A percentile compares a stretch with the other conserved stretches of the same genome.
Conservation (phyloP, 2,329 filamentous ascomycete genomes). For the Xylaria sp. region DNA sequence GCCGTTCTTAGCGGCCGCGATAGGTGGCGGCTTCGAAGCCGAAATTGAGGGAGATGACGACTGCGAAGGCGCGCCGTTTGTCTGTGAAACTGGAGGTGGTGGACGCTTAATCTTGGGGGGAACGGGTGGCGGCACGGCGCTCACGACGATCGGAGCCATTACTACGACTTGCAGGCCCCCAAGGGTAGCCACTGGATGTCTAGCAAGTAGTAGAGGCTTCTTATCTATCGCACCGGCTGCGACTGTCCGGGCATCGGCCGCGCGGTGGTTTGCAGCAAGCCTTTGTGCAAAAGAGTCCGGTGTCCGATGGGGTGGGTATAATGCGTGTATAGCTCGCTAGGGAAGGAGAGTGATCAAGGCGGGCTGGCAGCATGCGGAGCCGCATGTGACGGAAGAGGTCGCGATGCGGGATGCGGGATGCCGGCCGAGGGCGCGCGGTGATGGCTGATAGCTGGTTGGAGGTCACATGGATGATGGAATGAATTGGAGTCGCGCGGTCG, state of each 20-base stretch:
- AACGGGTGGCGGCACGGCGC: slow-evolving; percentile 50
- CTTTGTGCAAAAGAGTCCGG: neutral
- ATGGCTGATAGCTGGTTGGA: slow-evolving; percentile 3
- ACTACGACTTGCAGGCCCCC: slow-evolving; percentile 34
- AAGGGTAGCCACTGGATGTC: slow-evolving; percentile 1
- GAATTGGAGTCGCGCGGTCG: neutral
- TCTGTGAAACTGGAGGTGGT: slow-evolving; percentile 71
- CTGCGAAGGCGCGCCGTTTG: slow-evolving; percentile 69
- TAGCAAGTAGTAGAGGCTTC: slow-evolving; percentile 26
- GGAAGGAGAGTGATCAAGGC: neutral
- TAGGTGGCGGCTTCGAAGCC: slow-evolving; percentile 62
- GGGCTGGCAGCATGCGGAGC: neutral
- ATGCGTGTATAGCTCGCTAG: neutral
- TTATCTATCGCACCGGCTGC: slow-evolving; percentile 25
- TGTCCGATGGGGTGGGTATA: neutral
- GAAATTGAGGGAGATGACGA: slow-evolving; percentile 69
- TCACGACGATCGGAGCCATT: slow-evolving; percentile 66
- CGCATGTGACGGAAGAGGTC: neutral
- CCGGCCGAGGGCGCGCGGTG: slow-evolving; percentile 19
- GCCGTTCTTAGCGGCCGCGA: slow-evolving; percentile 57
- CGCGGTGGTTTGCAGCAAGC: neutral
- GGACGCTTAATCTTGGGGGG: slow-evolving; percentile 74
- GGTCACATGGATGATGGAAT: slow-evolving; percentile 24
- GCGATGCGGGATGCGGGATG: slow-evolving; percentile 27
- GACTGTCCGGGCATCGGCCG: slow-evolving; percentile 30